These are phyloP conservation scores for Chytriomyces sp. DNA, from an alignment of 192 early-diverging fungal genomes.

Conservation along the genomic window DNA sequence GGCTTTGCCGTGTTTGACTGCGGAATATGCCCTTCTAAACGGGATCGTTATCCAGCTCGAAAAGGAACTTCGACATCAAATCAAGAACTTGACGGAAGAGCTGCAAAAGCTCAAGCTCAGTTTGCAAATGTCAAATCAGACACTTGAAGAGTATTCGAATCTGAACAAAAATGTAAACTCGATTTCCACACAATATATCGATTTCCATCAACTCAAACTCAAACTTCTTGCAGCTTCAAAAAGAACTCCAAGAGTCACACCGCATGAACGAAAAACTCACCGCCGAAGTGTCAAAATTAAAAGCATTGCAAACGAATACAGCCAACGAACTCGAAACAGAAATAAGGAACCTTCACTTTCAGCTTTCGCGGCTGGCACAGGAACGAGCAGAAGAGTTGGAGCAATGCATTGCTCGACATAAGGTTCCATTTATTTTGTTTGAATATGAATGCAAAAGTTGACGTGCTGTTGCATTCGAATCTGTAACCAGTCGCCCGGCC, in stretches of 20 bases:
- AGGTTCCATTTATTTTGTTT: background rate
- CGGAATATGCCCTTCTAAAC: background rate
- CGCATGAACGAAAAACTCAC: background rate
- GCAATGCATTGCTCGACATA: background rate
- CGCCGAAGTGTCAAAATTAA: too few species aligned
- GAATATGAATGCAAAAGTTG: background rate
- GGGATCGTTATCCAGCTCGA: background rate
- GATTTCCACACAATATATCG: background rate
- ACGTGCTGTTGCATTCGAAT: background rate
- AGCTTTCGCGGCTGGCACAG: background rate
- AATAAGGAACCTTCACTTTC: background rate
- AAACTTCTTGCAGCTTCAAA: background rate
- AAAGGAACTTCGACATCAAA: background rate
- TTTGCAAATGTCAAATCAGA: background rate
- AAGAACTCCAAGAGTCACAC: background rate
- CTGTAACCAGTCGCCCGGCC: background rate
- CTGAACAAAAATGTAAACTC: background rate
- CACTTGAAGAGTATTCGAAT: background rate
- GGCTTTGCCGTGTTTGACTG: background rate
- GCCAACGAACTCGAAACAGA: background rate
- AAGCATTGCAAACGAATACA: background rate
- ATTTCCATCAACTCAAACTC: background rate
- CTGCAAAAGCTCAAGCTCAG: background rate
- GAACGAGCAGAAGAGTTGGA: conserved; percentile 8
- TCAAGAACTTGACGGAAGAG: conserved; percentile 5